phyloP scores from a whole-genome alignment of 495 filamentous ascomycete genomes.

The Melanomma pulvis-pyrius region DNA sequence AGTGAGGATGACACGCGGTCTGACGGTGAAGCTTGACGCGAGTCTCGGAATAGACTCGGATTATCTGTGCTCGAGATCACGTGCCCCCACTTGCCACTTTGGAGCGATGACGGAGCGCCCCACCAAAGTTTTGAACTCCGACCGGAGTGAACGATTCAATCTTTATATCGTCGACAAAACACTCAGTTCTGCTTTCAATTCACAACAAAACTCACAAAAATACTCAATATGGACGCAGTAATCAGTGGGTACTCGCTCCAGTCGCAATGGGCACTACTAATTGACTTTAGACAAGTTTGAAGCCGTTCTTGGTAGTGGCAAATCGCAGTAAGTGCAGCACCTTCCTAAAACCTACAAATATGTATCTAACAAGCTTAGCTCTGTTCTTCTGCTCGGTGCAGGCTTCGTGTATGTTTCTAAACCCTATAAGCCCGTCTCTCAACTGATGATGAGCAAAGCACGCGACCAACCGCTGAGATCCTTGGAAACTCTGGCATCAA shows the following conservation, averaged over 20 bases:
- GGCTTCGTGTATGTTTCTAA: conserved; percentile 65
- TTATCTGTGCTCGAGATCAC: not conserved
- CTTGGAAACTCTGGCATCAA: conserved; percentile 72
- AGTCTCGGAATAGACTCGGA: not conserved
- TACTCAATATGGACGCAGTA: conserved; percentile 23
- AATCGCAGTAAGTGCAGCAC: conserved; percentile 22
- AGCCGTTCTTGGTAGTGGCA: conserved; percentile 13
- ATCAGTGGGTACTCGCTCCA: conserved; percentile 6
- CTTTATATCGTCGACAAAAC: conserved; percentile 5
- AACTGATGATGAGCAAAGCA: conserved; percentile 40
- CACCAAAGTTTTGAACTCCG: conserved; percentile 16
- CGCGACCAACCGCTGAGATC: conserved; percentile 76
- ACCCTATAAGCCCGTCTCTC: not conserved
- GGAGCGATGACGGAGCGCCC: conserved; percentile 17
- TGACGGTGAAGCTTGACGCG: not conserved
- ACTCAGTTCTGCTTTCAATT: not conserved
- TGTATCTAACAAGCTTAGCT: conserved; percentile 21
- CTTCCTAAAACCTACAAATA: too few species aligned
- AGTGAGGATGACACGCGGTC: conserved; percentile 16
- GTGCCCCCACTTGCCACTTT: not conserved
- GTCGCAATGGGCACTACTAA: not conserved
- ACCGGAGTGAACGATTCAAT: conserved; percentile 23
- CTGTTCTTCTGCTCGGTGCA: conserved; percentile 72
- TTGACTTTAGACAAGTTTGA: conserved; percentile 19
- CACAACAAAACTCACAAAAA: not conserved